Percentiles rank a stretch among this genome's conserved stretches.
Evolutionary conservation across 768 basidiomycete species (phyloP).

Genomic region (Tricholoma sp.): DNA sequence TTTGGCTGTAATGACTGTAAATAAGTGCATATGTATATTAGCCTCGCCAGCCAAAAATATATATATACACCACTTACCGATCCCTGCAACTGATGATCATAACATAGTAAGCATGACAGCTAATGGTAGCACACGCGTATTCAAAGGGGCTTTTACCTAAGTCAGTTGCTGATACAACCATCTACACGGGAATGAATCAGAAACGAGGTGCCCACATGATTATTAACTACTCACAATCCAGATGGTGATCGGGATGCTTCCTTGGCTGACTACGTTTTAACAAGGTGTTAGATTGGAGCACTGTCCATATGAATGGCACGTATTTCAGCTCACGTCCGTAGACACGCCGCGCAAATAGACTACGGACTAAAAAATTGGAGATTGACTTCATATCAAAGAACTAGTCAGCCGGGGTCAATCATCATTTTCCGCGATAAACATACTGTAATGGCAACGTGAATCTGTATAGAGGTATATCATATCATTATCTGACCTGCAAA

Average conservation of each 20-base stretch:
- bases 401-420: too few relatives aligned
- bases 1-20: constrained; percentile 46
- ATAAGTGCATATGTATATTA: constrained; percentile 1
- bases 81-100: constrained; percentile 26
- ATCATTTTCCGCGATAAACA: constrained; percentile 12
- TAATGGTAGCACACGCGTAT: neutral
- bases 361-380: constrained; percentile 45
- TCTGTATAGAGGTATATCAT: constrained; percentile 22
- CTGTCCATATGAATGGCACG: neutral
- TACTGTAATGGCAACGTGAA: constrained; percentile 53
- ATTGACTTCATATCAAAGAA: constrained; percentile 28
- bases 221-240: constrained; percentile 38
- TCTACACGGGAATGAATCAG: constrained; percentile 12
- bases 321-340: constrained; percentile 38
- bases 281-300: neutral
- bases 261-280: constrained; percentile 35
- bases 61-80: constrained; percentile 24
- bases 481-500: neutral
- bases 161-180: constrained; percentile 36
- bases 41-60: neutral
- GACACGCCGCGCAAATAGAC: constrained; percentile 46
- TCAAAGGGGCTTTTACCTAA: constrained; percentile 31
- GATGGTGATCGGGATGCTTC: constrained; percentile 35
- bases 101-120: constrained; percentile 1
- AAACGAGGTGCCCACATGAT: neutral